phyloP scores from a whole-genome alignment of 148 eudicot species.

The Tetragonia tetragonoides region DNA sequence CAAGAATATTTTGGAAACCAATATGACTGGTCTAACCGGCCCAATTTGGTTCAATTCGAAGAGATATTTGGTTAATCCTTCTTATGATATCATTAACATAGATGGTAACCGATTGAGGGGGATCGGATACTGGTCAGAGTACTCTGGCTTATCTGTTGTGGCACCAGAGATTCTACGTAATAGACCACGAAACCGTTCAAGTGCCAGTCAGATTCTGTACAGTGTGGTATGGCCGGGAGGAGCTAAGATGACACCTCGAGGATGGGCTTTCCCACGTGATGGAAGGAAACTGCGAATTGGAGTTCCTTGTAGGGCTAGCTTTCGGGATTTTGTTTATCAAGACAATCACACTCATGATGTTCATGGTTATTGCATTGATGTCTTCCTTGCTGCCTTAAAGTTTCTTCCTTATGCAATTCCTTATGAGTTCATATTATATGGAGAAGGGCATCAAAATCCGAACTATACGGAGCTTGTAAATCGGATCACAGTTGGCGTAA shows the following conservation, averaged over 20 bases:
- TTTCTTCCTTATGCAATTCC: slow-evolving; percentile 48
- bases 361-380: slow-evolving; percentile 47
- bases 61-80: slow-evolving; percentile 33
- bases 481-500: slow-evolving; percentile 36
- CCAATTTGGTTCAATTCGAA: slow-evolving; percentile 28
- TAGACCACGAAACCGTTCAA: slow-evolving; percentile 32
- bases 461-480: slow-evolving; percentile 40
- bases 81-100: slow-evolving; percentile 46
- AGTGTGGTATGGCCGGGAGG: slow-evolving; percentile 54
- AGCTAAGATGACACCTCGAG: slow-evolving; percentile 35
- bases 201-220: slow-evolving; percentile 29
- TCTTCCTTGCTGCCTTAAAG: slow-evolving; percentile 42
- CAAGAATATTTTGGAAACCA: slow-evolving; percentile 33
- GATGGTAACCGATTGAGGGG: slow-evolving; percentile 28
- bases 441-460: slow-evolving; percentile 48
- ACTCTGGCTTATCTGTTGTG: slow-evolving; percentile 44
- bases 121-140: slow-evolving; percentile 56
- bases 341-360: slow-evolving; percentile 26
- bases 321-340: slow-evolving; percentile 34
- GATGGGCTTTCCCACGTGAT: slow-evolving; percentile 43
- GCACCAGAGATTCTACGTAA: slow-evolving; percentile 38
- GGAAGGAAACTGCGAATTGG: slow-evolving; percentile 42
- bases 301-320: slow-evolving; percentile 46
- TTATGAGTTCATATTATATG: slow-evolving; percentile 33
- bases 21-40: slow-evolving; percentile 41